Evolutionary conservation across 352 stramenopile genomes (phyloP), one percentile per base, ranked within the genome.

Genomic region (Phytopythium vexans): DNA sequence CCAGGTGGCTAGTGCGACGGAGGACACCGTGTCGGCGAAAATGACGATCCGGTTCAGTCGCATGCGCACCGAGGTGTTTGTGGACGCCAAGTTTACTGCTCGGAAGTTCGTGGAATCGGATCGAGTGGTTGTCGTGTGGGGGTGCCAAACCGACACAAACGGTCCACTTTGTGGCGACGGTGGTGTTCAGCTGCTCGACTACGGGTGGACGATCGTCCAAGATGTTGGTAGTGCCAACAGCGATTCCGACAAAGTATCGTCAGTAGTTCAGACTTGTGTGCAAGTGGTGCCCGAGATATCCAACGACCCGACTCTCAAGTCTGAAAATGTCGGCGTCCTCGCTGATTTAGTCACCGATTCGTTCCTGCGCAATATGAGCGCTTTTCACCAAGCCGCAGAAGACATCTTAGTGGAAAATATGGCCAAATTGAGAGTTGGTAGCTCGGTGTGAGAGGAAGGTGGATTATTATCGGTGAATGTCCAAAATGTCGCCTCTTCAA

Each of bases 161-260:
- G 15, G 49, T 39, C 31, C 41, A 47, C 41, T 49, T 6, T 38
- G 60, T 58, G 11, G 49, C 27, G 21, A 46, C 36, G 5, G 49
- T 58, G 49, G 62, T 33, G 35, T 70, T 5, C 39, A 53, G 4
- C 58, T 72, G 21, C 46, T 64, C 34, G 52, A 62, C 6, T 45
- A 43, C 8, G 64, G 64, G 15, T 69, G 54, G 52, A 73, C 56
- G 8, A 54, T 73, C 49, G 47, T 69, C 41, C 35, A 36, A 9
- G 35, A 21, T 3, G 21, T 12, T 5, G 11, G 39, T 43, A 10
- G n/a, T 43, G 39, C 5, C 43, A 27, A 8, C 27, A 11, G 0
- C 42, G 21, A 8, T n/a, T n/a, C n/a, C n/a, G n/a, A n/a, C n/a
- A n/a, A n/a, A n/a, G 21, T 32, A 3, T 32, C 47, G 9, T 34